Evolutionary conservation across 139 green algal genomes (phyloP).

Genomic region (Zygnema circumcarinatum): DNA sequence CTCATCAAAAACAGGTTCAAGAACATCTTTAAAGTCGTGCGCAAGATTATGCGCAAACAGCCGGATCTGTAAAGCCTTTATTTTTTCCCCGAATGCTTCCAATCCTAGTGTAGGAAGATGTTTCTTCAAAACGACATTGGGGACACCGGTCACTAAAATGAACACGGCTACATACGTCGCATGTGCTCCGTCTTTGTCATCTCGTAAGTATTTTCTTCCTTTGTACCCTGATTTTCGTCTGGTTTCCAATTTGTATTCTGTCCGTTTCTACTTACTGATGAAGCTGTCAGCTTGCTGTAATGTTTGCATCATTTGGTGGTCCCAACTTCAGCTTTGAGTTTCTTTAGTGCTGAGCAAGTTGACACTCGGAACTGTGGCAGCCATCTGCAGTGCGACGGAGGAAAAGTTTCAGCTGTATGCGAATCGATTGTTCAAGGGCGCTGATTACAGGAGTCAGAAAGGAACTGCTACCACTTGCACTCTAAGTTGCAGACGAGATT

Average conservation of each 20-base stretch:
- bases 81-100: background rate
- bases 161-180: background rate
- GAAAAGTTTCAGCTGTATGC: background rate
- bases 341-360: too few relatives aligned
- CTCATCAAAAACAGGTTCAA: background rate
- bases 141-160: background rate
- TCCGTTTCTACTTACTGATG: background rate
- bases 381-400: background rate
- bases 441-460: background rate
- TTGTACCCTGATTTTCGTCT: background rate
- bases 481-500: background rate
- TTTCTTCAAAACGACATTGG: background rate
- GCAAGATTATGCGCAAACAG: background rate
- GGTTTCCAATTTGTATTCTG: slow-evolving; percentile 8
- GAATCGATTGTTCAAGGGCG: background rate
- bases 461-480: background rate
- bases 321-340: background rate
- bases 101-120: background rate
- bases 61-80: background rate
- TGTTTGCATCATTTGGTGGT: too few relatives aligned
- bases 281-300: background rate
- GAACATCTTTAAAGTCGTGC: background rate
- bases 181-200: background rate
- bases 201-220: background rate
- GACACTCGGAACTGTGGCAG: background rate